These are phyloP conservation scores for Adansonia digitata DNA, from an alignment of 345 rosid genomes.

Conservation along the genomic window DNA sequence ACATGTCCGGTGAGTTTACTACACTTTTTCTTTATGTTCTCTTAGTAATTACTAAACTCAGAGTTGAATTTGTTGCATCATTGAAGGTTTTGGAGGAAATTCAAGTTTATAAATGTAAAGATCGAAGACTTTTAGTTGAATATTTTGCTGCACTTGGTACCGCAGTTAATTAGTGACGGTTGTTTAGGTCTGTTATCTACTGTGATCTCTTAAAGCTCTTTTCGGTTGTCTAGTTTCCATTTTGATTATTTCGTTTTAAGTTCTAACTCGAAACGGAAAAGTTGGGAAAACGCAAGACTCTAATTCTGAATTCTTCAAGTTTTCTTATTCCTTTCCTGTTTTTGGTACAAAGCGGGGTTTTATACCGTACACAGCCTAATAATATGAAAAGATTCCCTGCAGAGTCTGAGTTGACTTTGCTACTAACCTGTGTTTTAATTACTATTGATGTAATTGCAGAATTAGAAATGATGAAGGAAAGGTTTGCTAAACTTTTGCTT, in stretches of 20 bases:
- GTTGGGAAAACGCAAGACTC: background rate
- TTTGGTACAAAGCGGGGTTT: background rate
- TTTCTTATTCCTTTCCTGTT: background rate
- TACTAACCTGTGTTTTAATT: background rate
- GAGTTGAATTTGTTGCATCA: background rate
- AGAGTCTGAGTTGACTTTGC: background rate
- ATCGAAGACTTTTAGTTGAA: background rate
- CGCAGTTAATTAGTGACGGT: background rate
- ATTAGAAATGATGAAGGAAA: constrained; percentile 41
- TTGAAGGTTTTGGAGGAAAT: constrained; percentile 1
- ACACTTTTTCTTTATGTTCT: background rate
- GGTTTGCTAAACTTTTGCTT: constrained; percentile 48
- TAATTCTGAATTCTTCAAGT: background rate
- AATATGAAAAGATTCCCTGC: background rate
- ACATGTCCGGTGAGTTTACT: constrained; percentile 53
- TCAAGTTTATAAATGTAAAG: background rate
- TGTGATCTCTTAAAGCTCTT: background rate
- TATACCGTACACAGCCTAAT: background rate
- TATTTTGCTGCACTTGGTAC: background rate
- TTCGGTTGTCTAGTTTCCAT: background rate
- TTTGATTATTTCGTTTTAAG: background rate
- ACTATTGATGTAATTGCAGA: constrained; percentile 26
- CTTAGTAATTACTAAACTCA: background rate
- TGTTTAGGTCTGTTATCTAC: background rate
- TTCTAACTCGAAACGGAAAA: background rate